Conservation (phyloP, 768 basidiomycete genomes). For the Agrocybe chaxingu region DNA sequence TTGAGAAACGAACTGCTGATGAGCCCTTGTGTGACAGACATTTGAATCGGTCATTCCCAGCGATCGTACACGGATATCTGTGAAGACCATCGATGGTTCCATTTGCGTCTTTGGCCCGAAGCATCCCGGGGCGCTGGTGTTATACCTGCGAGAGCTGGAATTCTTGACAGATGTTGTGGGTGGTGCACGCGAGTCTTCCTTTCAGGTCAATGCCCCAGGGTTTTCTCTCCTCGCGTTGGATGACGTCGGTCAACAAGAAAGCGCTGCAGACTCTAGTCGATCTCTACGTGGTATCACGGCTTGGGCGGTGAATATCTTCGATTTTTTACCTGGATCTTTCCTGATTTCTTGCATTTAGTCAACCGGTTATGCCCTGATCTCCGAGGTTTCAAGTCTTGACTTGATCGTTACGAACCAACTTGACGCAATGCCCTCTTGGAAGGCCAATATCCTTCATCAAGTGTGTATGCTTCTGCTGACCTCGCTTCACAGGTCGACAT, state of each 20-base stretch:
- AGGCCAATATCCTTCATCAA: conserved; percentile 11
- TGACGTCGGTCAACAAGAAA: conserved; percentile 21
- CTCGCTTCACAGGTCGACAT: conserved; percentile 45
- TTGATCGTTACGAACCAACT: conserved; percentile 34
- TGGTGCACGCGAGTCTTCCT: conserved; percentile 51
- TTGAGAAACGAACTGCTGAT: neutral
- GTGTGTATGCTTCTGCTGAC: neutral
- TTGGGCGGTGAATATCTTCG: conserved; percentile 61
- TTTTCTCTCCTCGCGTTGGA: conserved; percentile 46
- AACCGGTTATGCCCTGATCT: conserved; percentile 66
- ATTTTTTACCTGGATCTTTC: neutral
- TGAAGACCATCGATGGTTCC: conserved; percentile 67
- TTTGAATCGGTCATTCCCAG: conserved; percentile 93
- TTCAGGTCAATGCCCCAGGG: conserved; percentile 46
- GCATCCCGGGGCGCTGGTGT: conserved; percentile 62
- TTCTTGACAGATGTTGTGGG: conserved; percentile 74
- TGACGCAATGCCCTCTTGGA: conserved; percentile 15
- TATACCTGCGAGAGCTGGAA: conserved; percentile 64
- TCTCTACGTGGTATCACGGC: conserved; percentile 33
- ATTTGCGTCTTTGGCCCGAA: conserved; percentile 55
- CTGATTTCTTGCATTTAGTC: conserved; percentile 32
- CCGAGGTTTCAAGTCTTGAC: conserved; percentile 53
- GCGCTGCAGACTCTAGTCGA: conserved; percentile 18
- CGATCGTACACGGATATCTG: conserved; percentile 72
- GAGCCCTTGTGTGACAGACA: conserved; percentile 39